These are phyloP conservation scores for Aspergillus mulundensis DNA, from an alignment of 495 filamentous ascomycete genomes.

Conservation along the genomic window DNA sequence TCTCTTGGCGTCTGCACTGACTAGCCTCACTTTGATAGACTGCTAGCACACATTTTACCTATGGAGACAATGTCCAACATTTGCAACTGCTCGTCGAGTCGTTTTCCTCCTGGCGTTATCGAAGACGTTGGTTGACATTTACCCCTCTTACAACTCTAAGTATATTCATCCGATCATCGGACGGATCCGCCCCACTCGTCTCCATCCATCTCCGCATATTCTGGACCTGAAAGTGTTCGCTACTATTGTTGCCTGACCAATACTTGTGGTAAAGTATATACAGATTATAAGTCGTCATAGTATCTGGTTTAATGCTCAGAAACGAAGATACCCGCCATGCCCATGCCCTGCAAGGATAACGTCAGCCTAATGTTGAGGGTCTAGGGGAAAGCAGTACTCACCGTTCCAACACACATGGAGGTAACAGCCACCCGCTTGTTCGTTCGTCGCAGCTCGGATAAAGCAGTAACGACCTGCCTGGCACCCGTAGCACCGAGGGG, in stretches of 20 bases:
- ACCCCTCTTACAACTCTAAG: background rate
- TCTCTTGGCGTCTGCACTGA: background rate
- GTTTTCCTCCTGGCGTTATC: no score
- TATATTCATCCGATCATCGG: background rate
- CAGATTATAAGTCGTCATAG: background rate
- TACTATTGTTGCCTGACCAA: background rate
- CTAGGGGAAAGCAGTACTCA: conserved; percentile 23
- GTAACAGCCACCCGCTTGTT: conserved; percentile 79
- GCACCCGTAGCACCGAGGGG: conserved; percentile 76
- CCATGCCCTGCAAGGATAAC: conserved; percentile 42
- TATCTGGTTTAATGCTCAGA: conserved; percentile 40
- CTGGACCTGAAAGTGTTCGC: background rate
- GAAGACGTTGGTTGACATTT: background rate
- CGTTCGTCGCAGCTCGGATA: conserved; percentile 70
- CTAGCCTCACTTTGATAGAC: no score
- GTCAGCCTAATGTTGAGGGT: background rate
- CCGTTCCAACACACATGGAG: conserved; percentile 83
- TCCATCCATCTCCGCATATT: background rate
- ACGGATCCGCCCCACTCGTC: background rate
- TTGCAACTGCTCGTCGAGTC: no score
- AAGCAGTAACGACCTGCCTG: conserved; percentile 77
- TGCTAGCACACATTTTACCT: no score
- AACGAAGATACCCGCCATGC: conserved; percentile 53
- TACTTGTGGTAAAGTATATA: background rate
- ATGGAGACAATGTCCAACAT: no score